Conservation (phyloP, 2,329 filamentous ascomycete species). For the Chaetomium strumarium region DNA sequence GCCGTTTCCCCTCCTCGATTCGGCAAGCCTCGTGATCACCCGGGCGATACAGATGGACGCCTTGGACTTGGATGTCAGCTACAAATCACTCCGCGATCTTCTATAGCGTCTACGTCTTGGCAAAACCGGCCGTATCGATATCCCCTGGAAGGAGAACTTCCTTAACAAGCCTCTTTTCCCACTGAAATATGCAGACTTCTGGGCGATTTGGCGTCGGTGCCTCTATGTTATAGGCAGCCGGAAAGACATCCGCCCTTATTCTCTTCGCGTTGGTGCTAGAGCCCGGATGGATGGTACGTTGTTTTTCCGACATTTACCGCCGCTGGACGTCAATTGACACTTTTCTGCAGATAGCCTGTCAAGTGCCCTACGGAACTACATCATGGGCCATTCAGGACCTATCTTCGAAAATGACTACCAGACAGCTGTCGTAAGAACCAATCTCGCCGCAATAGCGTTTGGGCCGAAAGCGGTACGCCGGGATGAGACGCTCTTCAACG, state of each 20-base stretch:
- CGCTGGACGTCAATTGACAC: conserved; percentile 1
- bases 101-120: conserved; percentile 7
- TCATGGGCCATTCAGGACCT: conserved; percentile 9
- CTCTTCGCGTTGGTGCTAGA: conserved; percentile 11
- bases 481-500: conserved; percentile 13
- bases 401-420: conserved; percentile 12
- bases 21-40: conserved; percentile 11
- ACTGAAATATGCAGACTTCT: conserved; percentile 10
- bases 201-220: conserved; percentile 1
- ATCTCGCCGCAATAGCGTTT: conserved; percentile 11
- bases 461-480: conserved; percentile 3
- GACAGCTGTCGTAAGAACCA: conserved; percentile 6
- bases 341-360: conserved; percentile 4
- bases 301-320: conserved; percentile 1
- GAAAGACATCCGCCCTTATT: conserved; percentile 9
- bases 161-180: conserved; percentile 12
- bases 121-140: conserved; percentile 8
- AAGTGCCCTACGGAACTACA: conserved; percentile 14
- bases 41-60: conserved; percentile 8
- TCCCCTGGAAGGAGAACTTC: conserved; percentile 15
- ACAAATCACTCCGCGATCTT: conserved; percentile 1
- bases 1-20: conserved; percentile 9
- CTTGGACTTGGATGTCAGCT: conserved; percentile 8
- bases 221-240: conserved; percentile 11
- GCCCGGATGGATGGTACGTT: conserved; percentile 15